Base-by-base conservation (phyloP, 169 alveolate species). In the Eimeria acervulina region DNA sequence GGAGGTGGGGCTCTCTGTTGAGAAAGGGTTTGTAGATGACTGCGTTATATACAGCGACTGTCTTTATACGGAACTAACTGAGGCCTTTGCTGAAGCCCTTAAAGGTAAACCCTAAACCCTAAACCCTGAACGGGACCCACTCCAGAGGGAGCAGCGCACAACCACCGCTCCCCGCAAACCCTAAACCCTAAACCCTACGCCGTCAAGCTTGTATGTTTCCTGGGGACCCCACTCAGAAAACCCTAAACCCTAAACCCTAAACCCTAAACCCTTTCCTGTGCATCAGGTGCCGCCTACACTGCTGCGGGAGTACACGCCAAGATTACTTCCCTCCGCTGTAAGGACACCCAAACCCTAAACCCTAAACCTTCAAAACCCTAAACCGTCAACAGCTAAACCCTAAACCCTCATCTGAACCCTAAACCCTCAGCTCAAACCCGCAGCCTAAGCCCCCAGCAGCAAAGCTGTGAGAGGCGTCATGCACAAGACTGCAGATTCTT, bases 131-230 rank as follows among this genome's bases (percentile, higher is more conserved):
- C 38, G 17, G 38, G 13, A 19, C 15, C 38, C n/a, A 33, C 23
- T 42, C 38, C 31, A 10, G 88, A 90, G 95, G 88, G 97, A 88
- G 81, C 97, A 1, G 76, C n/a, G n/a, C n/a, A n/a, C n/a, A n/a
- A n/a, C n/a, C n/a, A n/a, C n/a, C n/a, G n/a, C n/a, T n/a, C n/a
- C n/a, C 74, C 74, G 28, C 15, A 63, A 63, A 63, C 74, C 84
- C 84, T 63, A 63, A 63, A 63, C 74, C 74, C 74, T 63, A 63
- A 63, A 63, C 74, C 74, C 74, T 63, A 63, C 5, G 15, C n/a
- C n/a, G 5, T 19, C 5, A 19, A 19, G 8, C 8, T 5, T 63
- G 26, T 6, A 6, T n/a, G 8, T n/a, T 63, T 4, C 5, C n/a
- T 19, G 15, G 36, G 47, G 40, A 5, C 12, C 55, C 12, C 55